Evolutionary conservation across 1,284 basidiomycete genomes (phyloP).

Genomic region (Cryptococcus maquisensis): DNA sequence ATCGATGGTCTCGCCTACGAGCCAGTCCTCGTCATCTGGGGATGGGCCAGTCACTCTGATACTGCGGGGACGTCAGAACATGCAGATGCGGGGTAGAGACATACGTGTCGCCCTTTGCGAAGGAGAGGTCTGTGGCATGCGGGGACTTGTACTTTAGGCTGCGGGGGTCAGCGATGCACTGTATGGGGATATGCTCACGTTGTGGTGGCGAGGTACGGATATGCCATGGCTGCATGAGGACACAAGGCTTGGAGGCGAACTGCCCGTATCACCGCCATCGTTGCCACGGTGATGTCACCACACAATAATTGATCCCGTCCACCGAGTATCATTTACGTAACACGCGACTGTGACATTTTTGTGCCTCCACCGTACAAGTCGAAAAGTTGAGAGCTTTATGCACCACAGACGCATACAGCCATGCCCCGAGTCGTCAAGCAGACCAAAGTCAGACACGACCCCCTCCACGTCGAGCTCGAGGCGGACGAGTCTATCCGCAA

Average conservation of each 20-base stretch:
- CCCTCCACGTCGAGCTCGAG: constrained; percentile 73
- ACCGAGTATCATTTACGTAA: background rate
- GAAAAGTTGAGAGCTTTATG: background rate
- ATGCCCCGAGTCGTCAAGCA: constrained; percentile 42
- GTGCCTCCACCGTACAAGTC: background rate
- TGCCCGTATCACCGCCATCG: no score
- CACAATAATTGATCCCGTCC: no score
- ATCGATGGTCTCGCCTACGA: constrained; percentile 45
- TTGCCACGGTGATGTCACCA: no score
- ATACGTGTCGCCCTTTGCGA: constrained; percentile 48
- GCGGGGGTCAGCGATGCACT: background rate
- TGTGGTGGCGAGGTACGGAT: constrained; percentile 44
- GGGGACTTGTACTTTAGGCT: constrained; percentile 49
- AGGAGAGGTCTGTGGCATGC: constrained; percentile 48
- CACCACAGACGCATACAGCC: background rate
- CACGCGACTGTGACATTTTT: background rate
- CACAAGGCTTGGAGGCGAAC: background rate
- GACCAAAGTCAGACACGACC: constrained; percentile 61
- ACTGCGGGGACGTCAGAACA: constrained; percentile 13
- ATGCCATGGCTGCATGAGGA: constrained; percentile 28
- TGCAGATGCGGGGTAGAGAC: constrained; percentile 7
- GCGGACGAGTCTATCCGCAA: constrained; percentile 69
- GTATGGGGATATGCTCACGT: constrained; percentile 30
- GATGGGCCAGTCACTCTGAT: constrained; percentile 47
- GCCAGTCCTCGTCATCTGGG: constrained; percentile 48